Base-by-base conservation (phyloP, 805 yeast species). In the Schwanniomyces yamadae region DNA sequence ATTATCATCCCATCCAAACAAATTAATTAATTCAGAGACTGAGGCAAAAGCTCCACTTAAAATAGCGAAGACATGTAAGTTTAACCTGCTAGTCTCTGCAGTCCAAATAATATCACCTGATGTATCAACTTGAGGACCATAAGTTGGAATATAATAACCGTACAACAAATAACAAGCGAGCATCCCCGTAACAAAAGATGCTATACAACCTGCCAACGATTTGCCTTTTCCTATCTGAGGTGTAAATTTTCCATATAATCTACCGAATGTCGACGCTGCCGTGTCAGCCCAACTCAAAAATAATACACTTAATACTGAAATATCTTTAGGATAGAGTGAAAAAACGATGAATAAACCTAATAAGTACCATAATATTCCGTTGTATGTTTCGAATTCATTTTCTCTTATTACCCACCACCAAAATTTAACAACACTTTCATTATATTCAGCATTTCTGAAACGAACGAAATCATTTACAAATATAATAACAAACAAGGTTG, bases 201-300 rank as follows among this genome's bases (percentile, higher is more conserved):
- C 98, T 16, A 80, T 34, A 1, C 93, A 82, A 0, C 99, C 99
- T 1, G 96, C 96, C 30, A 93, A 66, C 3, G 95, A 84, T 60
- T 93, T 93, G 43, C 78, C 77, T 42, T 75, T 69, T 5, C 83
- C 73, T 14, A 91, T 59, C 52, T 82, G 80, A 26, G 95, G 95
- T 6, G 96, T 87, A 45, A 82, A 72, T 50, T 84, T 75, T 6
- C 98, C 98, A 57, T 66, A 91, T 37, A 75, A 76, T 46, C 99
- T 74, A 25, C 99, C 99, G 53, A 90, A 63, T 0, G 96, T 87
- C 3, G 96, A 87, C 2, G 99, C 99, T 2, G 97, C 91, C 7
- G 98, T 88, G 55, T 93, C 99, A 4, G 95, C 89, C 98, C 98
- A 93, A 54, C 96, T 85, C 44, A 93, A 73, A 33, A 91, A 67